phyloP scores from a whole-genome alignment of 2,329 filamentous ascomycete genomes.

The Pseudomassariella vexata region DNA sequence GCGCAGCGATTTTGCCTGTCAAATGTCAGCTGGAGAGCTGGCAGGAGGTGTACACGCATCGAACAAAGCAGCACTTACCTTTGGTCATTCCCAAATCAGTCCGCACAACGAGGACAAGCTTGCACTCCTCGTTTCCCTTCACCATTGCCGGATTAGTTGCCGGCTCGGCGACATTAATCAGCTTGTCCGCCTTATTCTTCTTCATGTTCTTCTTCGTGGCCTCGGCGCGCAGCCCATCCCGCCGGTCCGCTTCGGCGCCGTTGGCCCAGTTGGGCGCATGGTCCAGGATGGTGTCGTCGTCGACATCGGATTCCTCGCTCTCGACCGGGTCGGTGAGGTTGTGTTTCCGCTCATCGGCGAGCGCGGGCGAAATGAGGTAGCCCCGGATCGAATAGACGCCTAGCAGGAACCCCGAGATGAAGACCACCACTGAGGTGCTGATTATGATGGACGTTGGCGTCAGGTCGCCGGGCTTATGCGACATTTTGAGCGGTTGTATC shows the following conservation, averaged over 20 bases:
- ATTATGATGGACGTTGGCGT: constrained; percentile 56
- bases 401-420: constrained; percentile 74
- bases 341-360: constrained; percentile 51
- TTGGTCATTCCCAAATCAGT: constrained; percentile 98
- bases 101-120: constrained; percentile 85
- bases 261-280: constrained; percentile 65
- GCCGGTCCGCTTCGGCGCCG: constrained; percentile 51
- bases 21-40: background rate
- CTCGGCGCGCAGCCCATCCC: constrained; percentile 44
- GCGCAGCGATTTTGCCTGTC: constrained; percentile 91
- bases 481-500: too few relatives aligned
- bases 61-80: constrained; percentile 46
- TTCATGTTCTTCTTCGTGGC: constrained; percentile 10
- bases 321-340: constrained; percentile 56
- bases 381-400: constrained; percentile 66
- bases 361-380: constrained; percentile 50
- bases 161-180: constrained; percentile 19
- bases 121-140: constrained; percentile 71
- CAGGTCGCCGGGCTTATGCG: too few relatives aligned
- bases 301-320: constrained; percentile 63
- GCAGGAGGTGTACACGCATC: too few relatives aligned
- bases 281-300: constrained; percentile 53
- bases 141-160: constrained; percentile 18
- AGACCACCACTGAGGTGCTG: constrained; percentile 67
- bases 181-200: constrained; percentile 12